These are phyloP conservation scores for Xylariomycetidae sp. DNA, from an alignment of 2,329 filamentous ascomycete species.

Conservation along the genomic window DNA sequence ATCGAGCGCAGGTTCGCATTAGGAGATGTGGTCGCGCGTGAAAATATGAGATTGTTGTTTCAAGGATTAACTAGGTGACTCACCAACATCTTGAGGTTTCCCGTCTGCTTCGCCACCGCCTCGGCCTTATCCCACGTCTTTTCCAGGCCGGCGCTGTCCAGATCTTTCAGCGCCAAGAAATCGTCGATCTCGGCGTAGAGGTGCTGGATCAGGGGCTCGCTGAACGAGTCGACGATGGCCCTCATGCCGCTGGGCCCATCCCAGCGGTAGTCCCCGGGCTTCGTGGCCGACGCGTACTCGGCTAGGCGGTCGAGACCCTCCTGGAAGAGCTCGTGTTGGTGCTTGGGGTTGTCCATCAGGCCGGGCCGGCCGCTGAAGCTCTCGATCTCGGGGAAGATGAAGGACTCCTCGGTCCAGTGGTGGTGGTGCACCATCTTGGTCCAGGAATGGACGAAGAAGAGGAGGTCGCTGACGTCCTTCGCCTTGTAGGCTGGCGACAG, in stretches of 20 bases:
- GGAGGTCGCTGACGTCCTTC: constrained; percentile 21
- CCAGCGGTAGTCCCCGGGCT: constrained; percentile 18
- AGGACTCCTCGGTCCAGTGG: constrained; percentile 27
- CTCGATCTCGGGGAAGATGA: constrained; percentile 31
- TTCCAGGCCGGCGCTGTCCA: constrained; percentile 13
- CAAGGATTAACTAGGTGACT: too few relatives aligned
- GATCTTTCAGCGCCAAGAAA: constrained; percentile 16
- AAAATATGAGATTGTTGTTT: too few relatives aligned
- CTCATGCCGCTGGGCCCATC: constrained; percentile 15
- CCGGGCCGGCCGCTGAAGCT: constrained; percentile 22
- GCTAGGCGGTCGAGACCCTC: constrained; percentile 20
- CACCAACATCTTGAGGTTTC: constrained; percentile 13
- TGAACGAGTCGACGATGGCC: constrained; percentile 19
- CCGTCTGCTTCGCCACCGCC: constrained; percentile 9
- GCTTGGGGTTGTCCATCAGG: constrained; percentile 27
- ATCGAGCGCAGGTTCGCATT: too few relatives aligned
- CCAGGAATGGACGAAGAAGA: constrained; percentile 27
- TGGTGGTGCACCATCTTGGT: constrained; percentile 30
- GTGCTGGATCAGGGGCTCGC: constrained; percentile 16
- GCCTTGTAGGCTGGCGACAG: constrained; percentile 5
- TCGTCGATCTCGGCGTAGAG: constrained; percentile 24
- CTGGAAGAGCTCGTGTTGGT: constrained; percentile 30
- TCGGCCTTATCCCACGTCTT: constrained; percentile 13
- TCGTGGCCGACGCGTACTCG: constrained; percentile 19
- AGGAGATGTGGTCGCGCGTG: too few relatives aligned